phyloP scores from a whole-genome alignment of 169 alveolate species.

The Babesia divergens region DNA sequence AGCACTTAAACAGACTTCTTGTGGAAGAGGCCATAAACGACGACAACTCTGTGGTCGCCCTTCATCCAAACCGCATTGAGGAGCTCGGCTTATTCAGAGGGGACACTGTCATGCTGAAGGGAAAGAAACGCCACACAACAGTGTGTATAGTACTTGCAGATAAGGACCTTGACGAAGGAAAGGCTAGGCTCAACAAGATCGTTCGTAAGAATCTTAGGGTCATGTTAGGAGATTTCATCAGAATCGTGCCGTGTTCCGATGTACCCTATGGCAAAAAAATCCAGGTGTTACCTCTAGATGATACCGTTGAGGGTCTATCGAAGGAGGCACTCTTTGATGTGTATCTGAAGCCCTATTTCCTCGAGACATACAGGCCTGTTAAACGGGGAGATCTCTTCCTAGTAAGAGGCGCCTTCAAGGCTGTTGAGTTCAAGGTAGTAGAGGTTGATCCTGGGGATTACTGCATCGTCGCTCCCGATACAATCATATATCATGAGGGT shows the following conservation, averaged over 20 bases:
- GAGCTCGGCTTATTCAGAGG: constrained; percentile 97
- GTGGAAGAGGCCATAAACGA: constrained; percentile 99
- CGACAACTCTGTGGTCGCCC: constrained; percentile 97
- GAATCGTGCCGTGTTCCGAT: constrained; percentile 94
- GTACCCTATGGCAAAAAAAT: constrained; percentile 97
- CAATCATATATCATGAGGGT: constrained; percentile 91
- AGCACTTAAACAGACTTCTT: constrained; percentile 79
- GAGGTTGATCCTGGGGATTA: constrained; percentile 99
- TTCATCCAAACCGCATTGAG: constrained; percentile 89
- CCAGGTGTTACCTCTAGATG: constrained; percentile 99
- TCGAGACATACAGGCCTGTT: constrained; percentile 99
- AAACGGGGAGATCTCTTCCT: constrained; percentile 97
- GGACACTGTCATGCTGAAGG: constrained; percentile 96
- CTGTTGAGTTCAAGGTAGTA: constrained; percentile 99
- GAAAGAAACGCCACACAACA: constrained; percentile 98
- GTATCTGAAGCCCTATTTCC: constrained; percentile 97
- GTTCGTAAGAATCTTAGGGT: constrained; percentile 97
- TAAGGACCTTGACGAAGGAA: constrained; percentile 94
- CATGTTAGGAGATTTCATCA: constrained; percentile 95
- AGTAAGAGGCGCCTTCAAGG: constrained; percentile 98
- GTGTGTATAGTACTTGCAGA: constrained; percentile 97
- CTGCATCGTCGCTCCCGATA: constrained; percentile 99
- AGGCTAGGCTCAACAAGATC: constrained; percentile 95
- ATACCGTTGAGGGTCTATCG: constrained; percentile 97
- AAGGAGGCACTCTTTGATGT: constrained; percentile 95